These are phyloP conservation scores for Citrus trifoliata DNA, from an alignment of 345 rosid species.

Conservation along the genomic window DNA sequence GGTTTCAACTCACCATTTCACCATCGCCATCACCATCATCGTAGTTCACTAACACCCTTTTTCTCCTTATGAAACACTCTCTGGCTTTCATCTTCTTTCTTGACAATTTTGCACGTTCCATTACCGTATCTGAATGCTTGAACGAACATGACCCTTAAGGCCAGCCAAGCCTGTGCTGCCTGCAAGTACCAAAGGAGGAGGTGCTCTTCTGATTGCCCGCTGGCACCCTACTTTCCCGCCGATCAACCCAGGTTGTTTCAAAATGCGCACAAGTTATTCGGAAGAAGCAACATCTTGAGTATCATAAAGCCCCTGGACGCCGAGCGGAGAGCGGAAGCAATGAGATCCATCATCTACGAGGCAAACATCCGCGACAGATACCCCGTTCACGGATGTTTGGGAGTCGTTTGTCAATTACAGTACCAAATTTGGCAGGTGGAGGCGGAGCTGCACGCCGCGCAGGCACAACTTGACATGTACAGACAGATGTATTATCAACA, in stretches of 20 bases:
- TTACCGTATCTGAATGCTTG: neutral
- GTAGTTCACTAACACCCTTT: neutral
- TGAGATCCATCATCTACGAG: conserved; percentile 75
- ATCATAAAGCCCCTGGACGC: conserved; percentile 54
- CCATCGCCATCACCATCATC: no score
- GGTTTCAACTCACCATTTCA: no score
- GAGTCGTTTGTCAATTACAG: conserved; percentile 42
- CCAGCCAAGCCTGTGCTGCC: conserved; percentile 90
- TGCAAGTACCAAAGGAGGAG: conserved; percentile 88
- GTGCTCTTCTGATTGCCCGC: conserved; percentile 64
- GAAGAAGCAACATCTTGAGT: conserved; percentile 70
- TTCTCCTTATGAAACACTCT: neutral
- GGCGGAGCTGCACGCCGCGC: conserved; percentile 59
- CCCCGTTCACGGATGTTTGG: conserved; percentile 81
- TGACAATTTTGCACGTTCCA: no score
- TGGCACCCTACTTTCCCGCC: conserved; percentile 82
- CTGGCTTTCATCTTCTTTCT: neutral
- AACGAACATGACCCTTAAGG: conserved; percentile 73
- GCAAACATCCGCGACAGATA: conserved; percentile 61
- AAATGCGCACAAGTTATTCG: conserved; percentile 77
- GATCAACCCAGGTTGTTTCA: conserved; percentile 70
- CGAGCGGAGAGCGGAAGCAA: conserved; percentile 54
- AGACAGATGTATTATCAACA: conserved; percentile 41
- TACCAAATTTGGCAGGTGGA: conserved; percentile 45
- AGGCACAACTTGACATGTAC: conserved; percentile 54